A percentile compares a stretch with the other conserved stretches of the same genome.
These are phyloP conservation scores for Collybiopsis luxurians DNA, from an alignment of 768 basidiomycete genomes.

Conservation along the genomic window DNA sequence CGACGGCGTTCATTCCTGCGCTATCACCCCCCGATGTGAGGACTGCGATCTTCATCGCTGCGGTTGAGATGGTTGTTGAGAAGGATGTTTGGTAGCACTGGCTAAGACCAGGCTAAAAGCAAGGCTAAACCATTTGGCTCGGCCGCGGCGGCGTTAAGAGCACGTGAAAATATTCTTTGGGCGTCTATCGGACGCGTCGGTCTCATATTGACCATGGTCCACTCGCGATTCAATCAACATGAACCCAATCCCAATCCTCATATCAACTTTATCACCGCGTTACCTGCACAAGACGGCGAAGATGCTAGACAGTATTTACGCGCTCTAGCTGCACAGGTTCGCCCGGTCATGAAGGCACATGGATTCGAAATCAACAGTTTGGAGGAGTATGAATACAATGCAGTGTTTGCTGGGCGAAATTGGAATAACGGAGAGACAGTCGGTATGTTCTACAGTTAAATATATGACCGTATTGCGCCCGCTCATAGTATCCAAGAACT, in stretches of 20 bases:
- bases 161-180: constrained; percentile 3
- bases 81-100: neutral
- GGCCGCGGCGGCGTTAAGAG: no score
- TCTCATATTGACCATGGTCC: constrained; percentile 53
- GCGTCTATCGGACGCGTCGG: neutral
- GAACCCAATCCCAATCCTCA: constrained; percentile 73
- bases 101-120: no score
- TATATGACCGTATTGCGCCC: neutral
- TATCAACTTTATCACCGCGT: constrained; percentile 71
- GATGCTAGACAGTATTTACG: constrained; percentile 70
- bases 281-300: constrained; percentile 49
- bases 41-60: constrained; percentile 85
- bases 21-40: constrained; percentile 97
- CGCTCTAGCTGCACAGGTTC: constrained; percentile 80
- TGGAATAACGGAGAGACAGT: constrained; percentile 84
- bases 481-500: constrained; percentile 49
- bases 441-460: constrained; percentile 36
- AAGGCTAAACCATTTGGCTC: no score
- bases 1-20: constrained; percentile 96
- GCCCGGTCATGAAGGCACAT: constrained; percentile 78
- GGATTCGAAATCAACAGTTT: constrained; percentile 76
- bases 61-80: neutral
- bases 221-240: constrained; percentile 64
- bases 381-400: constrained; percentile 84
- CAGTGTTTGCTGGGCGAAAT: constrained; percentile 78